Evolutionary conservation across 148 eudicot genomes (phyloP), one percentile per base, ranked within the genome.

Genomic region (Vaccinium myrtillus): DNA sequence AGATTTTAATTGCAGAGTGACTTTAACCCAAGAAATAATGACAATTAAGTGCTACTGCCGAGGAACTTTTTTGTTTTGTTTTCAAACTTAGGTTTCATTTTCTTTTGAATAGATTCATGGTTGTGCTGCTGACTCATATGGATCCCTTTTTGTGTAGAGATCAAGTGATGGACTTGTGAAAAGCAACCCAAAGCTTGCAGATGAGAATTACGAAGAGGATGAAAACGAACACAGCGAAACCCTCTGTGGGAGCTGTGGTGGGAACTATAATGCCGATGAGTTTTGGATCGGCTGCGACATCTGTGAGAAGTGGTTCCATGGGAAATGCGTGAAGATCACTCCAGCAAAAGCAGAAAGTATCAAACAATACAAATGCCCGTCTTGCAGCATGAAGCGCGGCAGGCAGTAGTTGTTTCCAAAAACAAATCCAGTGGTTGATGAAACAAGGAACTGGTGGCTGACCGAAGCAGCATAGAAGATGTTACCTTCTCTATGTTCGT

Each of bases 281-380:
- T 95, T 95, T 81, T 95, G 98, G 98, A 94, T 94, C 61, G 92
- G 95, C 84, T 95, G 98, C 50, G 97, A 94, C 86, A 87, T 94
- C 36, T 95, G 98, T 50, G 95, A 94, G 87, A 89, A 88, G 89
- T 95, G 98, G 98, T 95, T 80, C 90, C 97, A 94, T 58, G 95
- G 98, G 46, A 94, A 94, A 85, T 95, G 97, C 27, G 95, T 95
- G 86, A 94, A 94, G 89, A 94, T 95, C 74, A 93, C 97, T 12
- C 97, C 98, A 70, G 98, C 95, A 77, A 94, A 94, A 87, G 98
- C 97, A 1, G 97, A 92, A 87, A 92, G 55, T 86, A 95, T 95
- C 85, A 95, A 94, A 88, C 98, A 95, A 73, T 95, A 95, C 92
- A 95, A 94, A 85, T 95, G 98, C 90, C 98, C 98, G 18, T 94